Conservation (phyloP, 2,329 filamentous ascomycete genomes). For the Conoideocrella luteorostrata region DNA sequence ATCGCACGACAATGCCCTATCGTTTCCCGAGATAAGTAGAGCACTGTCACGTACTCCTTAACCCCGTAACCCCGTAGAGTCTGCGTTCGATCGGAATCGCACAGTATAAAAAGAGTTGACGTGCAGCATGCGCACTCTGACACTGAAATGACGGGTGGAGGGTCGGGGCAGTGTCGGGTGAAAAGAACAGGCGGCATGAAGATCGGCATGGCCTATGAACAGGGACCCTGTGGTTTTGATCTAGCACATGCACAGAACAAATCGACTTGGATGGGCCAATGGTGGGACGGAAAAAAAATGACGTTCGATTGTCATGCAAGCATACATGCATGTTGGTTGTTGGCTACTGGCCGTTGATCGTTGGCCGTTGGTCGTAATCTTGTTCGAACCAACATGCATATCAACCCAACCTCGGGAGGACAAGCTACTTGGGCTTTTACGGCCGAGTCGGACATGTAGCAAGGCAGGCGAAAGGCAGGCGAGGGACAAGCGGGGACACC, state of each 20-base stretch:
- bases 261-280: neutral
- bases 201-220: neutral
- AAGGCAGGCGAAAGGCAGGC: too few relatives aligned
- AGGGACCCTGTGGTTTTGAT: slow-evolving; percentile 1
- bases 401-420: too few relatives aligned
- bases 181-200: neutral
- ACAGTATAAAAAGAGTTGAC: too few relatives aligned
- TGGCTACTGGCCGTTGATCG: too few relatives aligned
- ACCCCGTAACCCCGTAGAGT: too few relatives aligned
- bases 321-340: neutral
- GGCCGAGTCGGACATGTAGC: slow-evolving; percentile 5
- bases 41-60: too few relatives aligned
- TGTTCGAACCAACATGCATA: slow-evolving; percentile 1
- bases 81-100: too few relatives aligned
- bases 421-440: neutral
- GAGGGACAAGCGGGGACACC: neutral
- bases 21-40: too few relatives aligned
- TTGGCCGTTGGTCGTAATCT: too few relatives aligned
- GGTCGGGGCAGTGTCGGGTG: neutral
- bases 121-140: neutral
- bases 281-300: neutral
- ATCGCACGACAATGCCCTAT: too few relatives aligned
- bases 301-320: neutral
- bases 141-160: neutral
- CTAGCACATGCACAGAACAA: neutral